These are phyloP conservation scores for Infundibulicybe gibba DNA, from an alignment of 768 basidiomycete species.

Conservation along the genomic window DNA sequence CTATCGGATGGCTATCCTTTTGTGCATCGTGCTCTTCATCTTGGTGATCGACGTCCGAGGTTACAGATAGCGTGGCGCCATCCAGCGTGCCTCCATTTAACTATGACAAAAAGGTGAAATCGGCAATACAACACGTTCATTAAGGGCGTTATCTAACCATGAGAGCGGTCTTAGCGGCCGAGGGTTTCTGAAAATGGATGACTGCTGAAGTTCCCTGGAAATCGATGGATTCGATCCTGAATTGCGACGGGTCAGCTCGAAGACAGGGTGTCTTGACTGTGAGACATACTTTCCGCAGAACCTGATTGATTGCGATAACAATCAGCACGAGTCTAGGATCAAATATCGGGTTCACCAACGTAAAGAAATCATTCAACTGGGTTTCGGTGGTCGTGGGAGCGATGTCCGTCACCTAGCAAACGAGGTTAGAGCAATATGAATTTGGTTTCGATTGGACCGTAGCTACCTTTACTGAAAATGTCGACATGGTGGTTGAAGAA, in stretches of 20 bases:
- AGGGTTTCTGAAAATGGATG: conserved; percentile 76
- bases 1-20: conserved; percentile 37
- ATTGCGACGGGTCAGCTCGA: background rate
- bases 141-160: conserved; percentile 46
- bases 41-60: conserved; percentile 59
- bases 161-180: conserved; percentile 81
- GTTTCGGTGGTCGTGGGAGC: conserved; percentile 59
- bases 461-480: too few relatives aligned
- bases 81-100: conserved; percentile 69
- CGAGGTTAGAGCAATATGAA: too few relatives aligned
- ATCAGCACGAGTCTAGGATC: background rate
- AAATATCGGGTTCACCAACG: too few relatives aligned
- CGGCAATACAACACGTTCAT: background rate
- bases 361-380: conserved; percentile 52
- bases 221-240: conserved; percentile 68
- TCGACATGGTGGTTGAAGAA: too few relatives aligned
- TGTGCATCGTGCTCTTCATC: conserved; percentile 45
- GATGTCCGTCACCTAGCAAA: conserved; percentile 39
- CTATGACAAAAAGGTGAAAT: too few relatives aligned
- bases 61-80: conserved; percentile 64
- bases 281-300: conserved; percentile 81
- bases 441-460: too few relatives aligned
- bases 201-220: conserved; percentile 40
- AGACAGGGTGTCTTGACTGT: background rate
- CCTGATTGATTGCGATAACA: conserved; percentile 28